Evolutionary conservation across 371 early-diverging fungal genomes (phyloP).

Genomic region (Blyttiomyces sp.): DNA sequence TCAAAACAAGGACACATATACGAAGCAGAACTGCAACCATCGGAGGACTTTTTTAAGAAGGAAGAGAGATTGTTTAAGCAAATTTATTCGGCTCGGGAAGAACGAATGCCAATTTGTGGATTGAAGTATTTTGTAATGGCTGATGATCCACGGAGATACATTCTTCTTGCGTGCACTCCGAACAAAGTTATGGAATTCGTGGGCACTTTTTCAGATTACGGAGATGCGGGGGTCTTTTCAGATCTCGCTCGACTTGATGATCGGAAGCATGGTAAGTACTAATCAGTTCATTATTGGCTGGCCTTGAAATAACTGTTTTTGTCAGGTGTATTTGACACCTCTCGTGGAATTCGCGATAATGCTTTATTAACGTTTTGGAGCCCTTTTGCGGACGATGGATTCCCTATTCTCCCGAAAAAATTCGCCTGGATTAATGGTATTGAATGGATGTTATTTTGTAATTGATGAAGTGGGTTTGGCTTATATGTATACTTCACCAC

Average conservation of each 20-base stretch:
- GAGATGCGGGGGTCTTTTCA: constrained; percentile 52
- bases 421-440: constrained; percentile 77
- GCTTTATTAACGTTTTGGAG: constrained; percentile 3
- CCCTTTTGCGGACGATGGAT: not conserved
- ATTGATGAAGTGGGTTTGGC: no score
- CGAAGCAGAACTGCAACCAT: constrained; percentile 80
- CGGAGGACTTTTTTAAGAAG: constrained; percentile 75
- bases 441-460: no score
- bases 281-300: no score
- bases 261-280: no score
- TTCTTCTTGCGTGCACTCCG: constrained; percentile 73
- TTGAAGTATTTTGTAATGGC: constrained; percentile 78
- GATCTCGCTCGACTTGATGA: constrained; percentile 61
- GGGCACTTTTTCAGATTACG: constrained; percentile 43
- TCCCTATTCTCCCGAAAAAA: constrained; percentile 25
- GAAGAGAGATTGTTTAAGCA: constrained; percentile 75
- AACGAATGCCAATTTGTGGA: constrained; percentile 71
- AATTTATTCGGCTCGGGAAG: constrained; percentile 46
- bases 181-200: constrained; percentile 83
- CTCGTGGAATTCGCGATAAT: constrained; percentile 48
- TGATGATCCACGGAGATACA: constrained; percentile 63
- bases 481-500: no score
- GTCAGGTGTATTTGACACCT: no score
- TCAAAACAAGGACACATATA: constrained; percentile 78
- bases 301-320: no score